Percentiles rank a stretch among this genome's conserved stretches.
Conservation (phyloP, 768 basidiomycete species). For the Boletus rubroflammeus region DNA sequence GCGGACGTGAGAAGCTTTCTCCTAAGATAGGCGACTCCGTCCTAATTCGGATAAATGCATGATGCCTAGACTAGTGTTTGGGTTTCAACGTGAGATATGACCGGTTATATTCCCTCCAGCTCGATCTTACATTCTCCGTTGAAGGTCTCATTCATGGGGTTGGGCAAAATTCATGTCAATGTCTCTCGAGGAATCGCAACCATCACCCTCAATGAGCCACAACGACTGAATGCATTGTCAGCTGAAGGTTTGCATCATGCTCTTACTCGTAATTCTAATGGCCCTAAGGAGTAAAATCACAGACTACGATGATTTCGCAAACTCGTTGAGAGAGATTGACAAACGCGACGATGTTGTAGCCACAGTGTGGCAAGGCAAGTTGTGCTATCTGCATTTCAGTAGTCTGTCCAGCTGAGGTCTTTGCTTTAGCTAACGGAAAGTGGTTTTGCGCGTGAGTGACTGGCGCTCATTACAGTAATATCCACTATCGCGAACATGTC, state of each 20-base stretch:
- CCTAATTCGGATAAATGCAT: too few relatives aligned
- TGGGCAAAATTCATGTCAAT: constrained; percentile 43
- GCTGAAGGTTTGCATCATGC: constrained; percentile 39
- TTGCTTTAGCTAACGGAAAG: constrained; percentile 49
- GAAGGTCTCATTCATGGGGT: constrained; percentile 25
- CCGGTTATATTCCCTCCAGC: too few relatives aligned
- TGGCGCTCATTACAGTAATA: not conserved
- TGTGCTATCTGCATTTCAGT: not conserved
- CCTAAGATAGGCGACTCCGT: too few relatives aligned
- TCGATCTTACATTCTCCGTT: not conserved
- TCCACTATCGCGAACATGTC: not conserved
- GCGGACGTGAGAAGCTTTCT: too few relatives aligned
- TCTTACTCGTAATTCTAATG: not conserved
- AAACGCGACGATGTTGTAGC: constrained; percentile 56
- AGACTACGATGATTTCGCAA: constrained; percentile 66
- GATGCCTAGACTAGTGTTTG: too few relatives aligned
- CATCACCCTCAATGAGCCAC: constrained; percentile 61
- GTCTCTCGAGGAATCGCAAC: constrained; percentile 61
- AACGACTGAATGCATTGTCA: constrained; percentile 57
- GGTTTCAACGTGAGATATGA: too few relatives aligned
- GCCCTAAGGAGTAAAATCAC: not conserved
- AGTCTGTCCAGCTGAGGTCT: not conserved
- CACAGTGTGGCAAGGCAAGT: constrained; percentile 64
- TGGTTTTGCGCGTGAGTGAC: constrained; percentile 70
- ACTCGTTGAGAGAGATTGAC: constrained; percentile 55